Conservation (phyloP, 2,329 filamentous ascomycete genomes). For the Colletotrichum liaoningense region DNA sequence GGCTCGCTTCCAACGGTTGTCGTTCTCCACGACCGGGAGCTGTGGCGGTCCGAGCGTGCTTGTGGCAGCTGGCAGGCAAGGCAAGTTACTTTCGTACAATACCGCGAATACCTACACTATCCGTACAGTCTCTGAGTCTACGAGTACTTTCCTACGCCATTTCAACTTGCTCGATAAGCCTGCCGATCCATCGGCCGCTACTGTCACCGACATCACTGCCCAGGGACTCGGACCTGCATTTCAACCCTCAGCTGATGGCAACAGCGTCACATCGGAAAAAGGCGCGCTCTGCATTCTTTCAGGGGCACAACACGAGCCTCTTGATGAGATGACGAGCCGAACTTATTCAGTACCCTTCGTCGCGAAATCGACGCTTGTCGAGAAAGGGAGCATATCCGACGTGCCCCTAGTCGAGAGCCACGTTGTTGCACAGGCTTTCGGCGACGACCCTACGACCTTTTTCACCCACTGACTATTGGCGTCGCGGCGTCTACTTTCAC, state of each 20-base stretch:
- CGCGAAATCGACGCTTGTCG: constrained; percentile 27
- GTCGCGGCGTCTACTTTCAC: background rate
- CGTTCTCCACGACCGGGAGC: background rate
- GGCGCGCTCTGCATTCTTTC: constrained; percentile 9
- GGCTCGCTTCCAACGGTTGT: constrained; percentile 14
- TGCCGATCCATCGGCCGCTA: constrained; percentile 9
- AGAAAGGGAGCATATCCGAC: constrained; percentile 22
- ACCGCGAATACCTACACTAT: too few relatives aligned
- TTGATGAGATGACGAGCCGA: constrained; percentile 23
- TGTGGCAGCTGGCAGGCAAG: background rate
- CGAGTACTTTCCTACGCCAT: background rate
- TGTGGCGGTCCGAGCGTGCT: background rate
- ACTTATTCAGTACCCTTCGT: constrained; percentile 22
- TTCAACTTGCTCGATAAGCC: background rate
- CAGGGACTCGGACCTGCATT: constrained; percentile 21
- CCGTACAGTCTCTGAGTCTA: too few relatives aligned
- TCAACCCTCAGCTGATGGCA: constrained; percentile 24
- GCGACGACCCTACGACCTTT: background rate
- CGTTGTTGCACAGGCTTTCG: constrained; percentile 26
- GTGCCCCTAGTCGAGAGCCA: constrained; percentile 1
- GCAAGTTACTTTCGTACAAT: background rate
- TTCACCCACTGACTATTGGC: background rate
- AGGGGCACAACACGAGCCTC: constrained; percentile 31
- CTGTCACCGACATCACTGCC: constrained; percentile 18
- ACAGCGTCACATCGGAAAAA: constrained; percentile 19